Evolutionary conservation across 495 filamentous ascomycete species (phyloP), one percentile per base, ranked within the genome.

Genomic region (Emericellopsis terricola): DNA sequence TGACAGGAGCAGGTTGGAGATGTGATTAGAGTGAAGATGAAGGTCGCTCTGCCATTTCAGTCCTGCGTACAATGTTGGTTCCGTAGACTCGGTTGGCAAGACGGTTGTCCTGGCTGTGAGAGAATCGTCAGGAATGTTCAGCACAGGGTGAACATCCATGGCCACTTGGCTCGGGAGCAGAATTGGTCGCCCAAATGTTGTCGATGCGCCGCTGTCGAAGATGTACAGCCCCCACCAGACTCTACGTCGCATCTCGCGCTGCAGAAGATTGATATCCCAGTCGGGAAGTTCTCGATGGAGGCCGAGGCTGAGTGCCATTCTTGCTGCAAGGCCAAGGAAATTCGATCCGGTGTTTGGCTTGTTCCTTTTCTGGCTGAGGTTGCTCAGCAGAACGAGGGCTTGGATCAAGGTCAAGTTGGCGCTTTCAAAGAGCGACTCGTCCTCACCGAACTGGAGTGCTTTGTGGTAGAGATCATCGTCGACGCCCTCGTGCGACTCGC

Each of bases 321-420:
- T 40, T 21, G 55, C 48, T 8, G 59, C 60, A 15, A 60, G 43
- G 4, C 61, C 60, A 14, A 56, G 37, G 28, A 53, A 46, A 38
- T 57, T 71, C 50, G 64, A 71, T 8, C 65, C 64, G 0, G 65
- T 66, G 36, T 71, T 70, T 9, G 64, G 67, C 37, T 68, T 64
- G 41, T 68, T 60, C 18, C 65, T 49, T 41, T 70, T 71, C 44
- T 71, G 66, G 2, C 59, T 55, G 44, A 66, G 66, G 36, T 70
- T 64, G 31, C 65, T 65, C 37, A 53, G 51, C 15, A 71, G 48
- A 15, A 67, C 41, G 30, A 71, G 42, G 14, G 61, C 60, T 37
- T 71, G 66, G 2, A 69, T 57, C 24, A 62, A 45, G 11, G 65
- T 63, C 13, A 69, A 37, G 19, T 68, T 66, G 21, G 64, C 65